Percentiles rank a stretch among this genome's conserved stretches.
Conservation (phyloP, 768 basidiomycete genomes). For the Lactifluus piperatus region DNA sequence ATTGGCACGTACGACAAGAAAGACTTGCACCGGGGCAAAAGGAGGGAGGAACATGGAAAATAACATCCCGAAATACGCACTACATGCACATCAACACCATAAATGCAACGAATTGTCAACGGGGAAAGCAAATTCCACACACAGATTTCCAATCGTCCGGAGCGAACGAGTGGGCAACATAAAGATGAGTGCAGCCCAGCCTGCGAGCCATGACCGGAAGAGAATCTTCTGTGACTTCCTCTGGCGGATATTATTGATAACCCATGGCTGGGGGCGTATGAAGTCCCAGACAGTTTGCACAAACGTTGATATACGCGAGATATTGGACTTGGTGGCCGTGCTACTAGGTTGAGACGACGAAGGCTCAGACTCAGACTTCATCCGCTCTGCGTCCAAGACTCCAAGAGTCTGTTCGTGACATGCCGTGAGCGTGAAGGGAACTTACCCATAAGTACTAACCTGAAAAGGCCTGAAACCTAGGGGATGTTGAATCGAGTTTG, state of each 20-base stretch:
- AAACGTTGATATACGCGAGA: not conserved
- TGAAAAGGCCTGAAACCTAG: no score
- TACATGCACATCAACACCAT: not conserved
- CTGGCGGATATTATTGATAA: slow-evolving; percentile 30
- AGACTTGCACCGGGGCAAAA: slow-evolving; percentile 11
- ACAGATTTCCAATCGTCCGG: slow-evolving; percentile 33
- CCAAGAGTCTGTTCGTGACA: not conserved
- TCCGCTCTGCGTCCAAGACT: not conserved
- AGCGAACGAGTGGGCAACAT: slow-evolving; percentile 33
- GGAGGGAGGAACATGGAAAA: slow-evolving; percentile 10
- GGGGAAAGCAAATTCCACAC: slow-evolving; percentile 19
- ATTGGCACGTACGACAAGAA: not conserved
- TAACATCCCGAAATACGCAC: slow-evolving; percentile 7
- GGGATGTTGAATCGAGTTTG: not conserved
- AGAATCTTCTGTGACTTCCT: slow-evolving; percentile 30
- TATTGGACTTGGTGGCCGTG: not conserved
- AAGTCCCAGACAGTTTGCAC: slow-evolving; percentile 2
- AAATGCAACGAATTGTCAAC: not conserved
- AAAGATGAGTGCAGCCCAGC: slow-evolving; percentile 32
- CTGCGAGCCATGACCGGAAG: slow-evolving; percentile 35
- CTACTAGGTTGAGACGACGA: not conserved
- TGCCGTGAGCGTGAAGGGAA: not conserved
- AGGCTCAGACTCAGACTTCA: slow-evolving; percentile 7
- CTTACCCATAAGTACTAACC: not conserved
- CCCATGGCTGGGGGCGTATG: slow-evolving; percentile 27